These are phyloP conservation scores for Rosa hybrid DNA, from an alignment of 331 rosid species.

Conservation along the genomic window DNA sequence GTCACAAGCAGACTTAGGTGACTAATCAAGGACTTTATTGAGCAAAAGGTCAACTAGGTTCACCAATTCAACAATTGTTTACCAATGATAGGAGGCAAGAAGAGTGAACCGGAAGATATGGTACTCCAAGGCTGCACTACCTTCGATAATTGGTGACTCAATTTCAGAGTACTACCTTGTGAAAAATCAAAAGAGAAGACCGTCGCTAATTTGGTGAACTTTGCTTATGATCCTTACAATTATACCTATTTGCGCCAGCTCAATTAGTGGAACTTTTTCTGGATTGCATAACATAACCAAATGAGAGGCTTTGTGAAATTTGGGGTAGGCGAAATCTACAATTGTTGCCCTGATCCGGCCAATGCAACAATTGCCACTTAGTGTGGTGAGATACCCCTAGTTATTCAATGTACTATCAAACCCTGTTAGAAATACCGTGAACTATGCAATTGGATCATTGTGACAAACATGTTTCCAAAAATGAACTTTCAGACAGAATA, in stretches of 20 bases:
- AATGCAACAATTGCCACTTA: conserved; percentile 57
- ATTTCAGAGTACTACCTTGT: too few relatives aligned
- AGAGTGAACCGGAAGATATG: conserved; percentile 78
- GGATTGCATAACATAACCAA: conserved; percentile 85
- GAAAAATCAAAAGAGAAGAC: too few relatives aligned
- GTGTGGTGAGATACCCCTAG: conserved; percentile 67
- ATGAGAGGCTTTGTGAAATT: conserved; percentile 87
- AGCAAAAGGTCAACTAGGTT: background rate
- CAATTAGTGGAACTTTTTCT: conserved; percentile 82
- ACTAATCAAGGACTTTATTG: background rate
- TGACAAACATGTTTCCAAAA: conserved; percentile 51
- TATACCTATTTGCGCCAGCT: conserved; percentile 65
- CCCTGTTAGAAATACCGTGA: conserved; percentile 86
- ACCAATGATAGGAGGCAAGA: conserved; percentile 79
- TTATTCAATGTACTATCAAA: conserved; percentile 79
- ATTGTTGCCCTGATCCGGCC: conserved; percentile 66
- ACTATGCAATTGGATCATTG: conserved; percentile 73
- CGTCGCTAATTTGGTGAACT: too few relatives aligned
- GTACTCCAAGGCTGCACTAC: conserved; percentile 79
- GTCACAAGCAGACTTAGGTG: background rate
- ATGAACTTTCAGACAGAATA: conserved; percentile 18
- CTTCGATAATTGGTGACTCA: conserved; percentile 36
- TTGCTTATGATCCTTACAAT: too few relatives aligned
- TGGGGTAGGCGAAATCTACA: conserved; percentile 86
- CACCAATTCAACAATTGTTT: conserved; percentile 36